phyloP scores from a whole-genome alignment of 2,329 filamentous ascomycete species.

The Endocalyx cinctus region DNA sequence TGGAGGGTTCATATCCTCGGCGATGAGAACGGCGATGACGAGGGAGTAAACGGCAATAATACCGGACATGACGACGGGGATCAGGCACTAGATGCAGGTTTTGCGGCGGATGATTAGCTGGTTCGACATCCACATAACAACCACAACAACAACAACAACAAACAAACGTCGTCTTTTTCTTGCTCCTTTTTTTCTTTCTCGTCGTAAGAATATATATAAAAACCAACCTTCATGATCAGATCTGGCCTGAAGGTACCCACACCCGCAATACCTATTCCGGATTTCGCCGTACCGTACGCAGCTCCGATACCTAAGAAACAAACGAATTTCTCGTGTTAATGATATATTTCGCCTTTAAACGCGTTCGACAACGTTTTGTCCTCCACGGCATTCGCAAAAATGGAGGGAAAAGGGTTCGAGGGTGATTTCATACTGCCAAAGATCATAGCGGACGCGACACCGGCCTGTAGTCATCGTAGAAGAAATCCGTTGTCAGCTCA shows the following conservation, averaged over 20 bases:
- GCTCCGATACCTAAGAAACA: conserved; percentile 57
- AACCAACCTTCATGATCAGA: conserved; percentile 93
- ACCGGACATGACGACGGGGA: conserved; percentile 95
- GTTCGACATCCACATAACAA: no score
- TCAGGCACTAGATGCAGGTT: conserved; percentile 57
- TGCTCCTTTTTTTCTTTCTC: no score
- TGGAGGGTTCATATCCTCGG: conserved; percentile 77
- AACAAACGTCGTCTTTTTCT: no score
- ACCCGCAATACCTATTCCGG: conserved; percentile 81
- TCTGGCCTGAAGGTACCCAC: conserved; percentile 82
- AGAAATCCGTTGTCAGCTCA: conserved; percentile 13
- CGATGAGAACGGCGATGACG: conserved; percentile 94
- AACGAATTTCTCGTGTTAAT: conserved; percentile 8
- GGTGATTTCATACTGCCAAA: conserved; percentile 64
- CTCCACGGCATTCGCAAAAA: conserved; percentile 20
- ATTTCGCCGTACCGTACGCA: conserved; percentile 83
- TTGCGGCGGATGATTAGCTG: conserved; percentile 5
- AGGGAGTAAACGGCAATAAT: conserved; percentile 98
- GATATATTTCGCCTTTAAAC: no score
- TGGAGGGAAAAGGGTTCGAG: conserved; percentile 11
- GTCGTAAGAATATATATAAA: no score
- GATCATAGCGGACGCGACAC: conserved; percentile 77
- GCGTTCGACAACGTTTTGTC: no score
- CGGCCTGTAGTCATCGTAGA: conserved; percentile 57
- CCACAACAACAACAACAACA: no score